Evolutionary conservation across 1,139 yeast genomes (phyloP).

Genomic region (Yamadazyma blattariae): DNA sequence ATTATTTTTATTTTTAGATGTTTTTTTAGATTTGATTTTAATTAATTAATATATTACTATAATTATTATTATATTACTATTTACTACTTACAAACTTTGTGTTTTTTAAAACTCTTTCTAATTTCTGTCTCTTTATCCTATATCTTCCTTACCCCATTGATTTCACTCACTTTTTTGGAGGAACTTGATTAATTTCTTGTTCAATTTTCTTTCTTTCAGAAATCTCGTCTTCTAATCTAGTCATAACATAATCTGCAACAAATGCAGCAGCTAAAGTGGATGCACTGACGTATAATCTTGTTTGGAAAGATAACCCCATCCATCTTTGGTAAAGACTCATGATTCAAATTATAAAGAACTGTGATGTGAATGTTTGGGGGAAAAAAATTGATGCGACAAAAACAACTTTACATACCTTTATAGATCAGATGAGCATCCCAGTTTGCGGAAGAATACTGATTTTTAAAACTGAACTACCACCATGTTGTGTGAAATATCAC

Average conservation of each 20-base stretch:
- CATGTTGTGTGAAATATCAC: slow-evolving; percentile 70
- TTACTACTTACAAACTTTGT: too few species aligned
- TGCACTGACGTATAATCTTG: slow-evolving; percentile 51
- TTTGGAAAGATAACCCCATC: slow-evolving; percentile 49
- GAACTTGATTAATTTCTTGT: background rate
- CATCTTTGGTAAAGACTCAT: slow-evolving; percentile 39
- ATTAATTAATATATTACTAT: background rate
- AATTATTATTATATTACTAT: background rate
- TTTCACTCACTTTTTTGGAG: too few species aligned
- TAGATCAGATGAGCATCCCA: background rate
- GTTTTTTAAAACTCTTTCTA: too few species aligned
- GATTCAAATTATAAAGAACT: too few species aligned
- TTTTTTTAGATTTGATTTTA: background rate
- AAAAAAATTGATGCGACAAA: slow-evolving; percentile 1
- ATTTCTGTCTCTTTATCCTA: background rate
- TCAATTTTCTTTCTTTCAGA: slow-evolving; percentile 20
- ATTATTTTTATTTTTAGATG: background rate
- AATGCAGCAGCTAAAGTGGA: slow-evolving; percentile 54
- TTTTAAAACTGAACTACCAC: slow-evolving; percentile 60
- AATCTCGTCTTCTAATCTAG: slow-evolving; percentile 44
- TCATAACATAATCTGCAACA: slow-evolving; percentile 48
- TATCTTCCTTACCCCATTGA: background rate
- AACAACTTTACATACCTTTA: too few species aligned
- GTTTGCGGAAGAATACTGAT: slow-evolving; percentile 19
- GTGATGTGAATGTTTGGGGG: too few species aligned